These are phyloP conservation scores for Exophiala mesophila DNA, from an alignment of 2,329 filamentous ascomycete genomes.

Conservation along the genomic window DNA sequence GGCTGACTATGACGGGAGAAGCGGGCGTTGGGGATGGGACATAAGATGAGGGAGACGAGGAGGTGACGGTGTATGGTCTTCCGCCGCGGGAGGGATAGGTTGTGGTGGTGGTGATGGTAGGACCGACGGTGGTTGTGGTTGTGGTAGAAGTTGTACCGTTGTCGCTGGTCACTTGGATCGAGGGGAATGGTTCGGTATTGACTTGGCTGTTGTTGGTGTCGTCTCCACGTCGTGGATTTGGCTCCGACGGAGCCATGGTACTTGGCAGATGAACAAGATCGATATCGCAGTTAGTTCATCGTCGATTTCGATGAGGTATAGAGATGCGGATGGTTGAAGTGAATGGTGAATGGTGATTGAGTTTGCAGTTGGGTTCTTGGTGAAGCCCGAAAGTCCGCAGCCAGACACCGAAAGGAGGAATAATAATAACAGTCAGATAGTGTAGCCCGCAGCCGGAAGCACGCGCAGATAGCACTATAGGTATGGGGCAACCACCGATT, in stretches of 20 bases:
- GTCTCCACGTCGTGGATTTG: conserved; percentile 12
- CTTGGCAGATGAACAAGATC: not conserved
- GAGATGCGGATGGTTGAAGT: not conserved
- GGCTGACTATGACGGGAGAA: conserved; percentile 1
- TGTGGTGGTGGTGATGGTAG: conserved; percentile 14
- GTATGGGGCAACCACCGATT: too few relatives aligned
- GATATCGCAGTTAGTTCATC: not conserved
- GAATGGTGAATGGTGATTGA: too few relatives aligned
- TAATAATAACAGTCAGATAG: too few relatives aligned
- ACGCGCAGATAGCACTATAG: too few relatives aligned
- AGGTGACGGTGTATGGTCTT: conserved; percentile 20
- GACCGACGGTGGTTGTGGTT: conserved; percentile 13
- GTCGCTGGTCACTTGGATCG: conserved; percentile 11
- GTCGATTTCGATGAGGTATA: not conserved
- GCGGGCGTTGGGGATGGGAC: conserved; percentile 6
- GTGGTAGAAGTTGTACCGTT: conserved; percentile 13
- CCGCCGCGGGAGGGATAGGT: conserved; percentile 13
- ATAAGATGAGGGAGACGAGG: conserved; percentile 7
- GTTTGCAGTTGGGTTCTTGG: too few relatives aligned
- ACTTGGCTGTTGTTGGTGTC: conserved; percentile 4
- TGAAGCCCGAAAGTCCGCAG: too few relatives aligned
- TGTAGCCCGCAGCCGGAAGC: too few relatives aligned
- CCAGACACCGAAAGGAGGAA: too few relatives aligned
- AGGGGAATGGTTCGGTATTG: conserved; percentile 21
- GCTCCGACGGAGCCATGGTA: conserved; percentile 16